Base-by-base conservation (phyloP, 768 basidiomycete species). In the Mycena alexandri region DNA sequence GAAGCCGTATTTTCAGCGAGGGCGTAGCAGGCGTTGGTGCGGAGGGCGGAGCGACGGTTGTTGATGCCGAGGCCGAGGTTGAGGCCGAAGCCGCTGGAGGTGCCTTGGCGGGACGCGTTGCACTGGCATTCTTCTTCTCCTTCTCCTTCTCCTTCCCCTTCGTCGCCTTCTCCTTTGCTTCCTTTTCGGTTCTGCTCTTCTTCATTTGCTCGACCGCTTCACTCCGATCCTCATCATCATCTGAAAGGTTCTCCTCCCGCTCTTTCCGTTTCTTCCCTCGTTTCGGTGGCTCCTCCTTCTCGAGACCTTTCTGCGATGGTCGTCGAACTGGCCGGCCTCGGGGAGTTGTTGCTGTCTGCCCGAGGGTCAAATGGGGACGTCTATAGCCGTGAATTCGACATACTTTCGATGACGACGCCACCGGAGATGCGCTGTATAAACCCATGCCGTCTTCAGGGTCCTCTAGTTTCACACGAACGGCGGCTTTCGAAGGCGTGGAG, bases 1-100 rank as follows among this genome's bases (percentile, higher is more conserved):
- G 86, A 57, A 87, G 82, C 43, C 86, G 84, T 56, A 87, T 87
- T 72, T 86, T 87, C 58, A 87, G 83, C 24, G 85, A 83, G n/a
- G 86, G 84, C 0, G 84, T 67, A 25, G 65, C 55, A 25, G 67
- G 43, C 21, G 62, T 56, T 16, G 71, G 56, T 9, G 65, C 54
- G 19, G 68, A 81, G 36, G 78, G 70, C 16, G 81, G 69, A 19
- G 75, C 21, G 36, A 21, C 70, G 17, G 71, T 67, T 22, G 72
- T 65, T 36, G 61, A 59, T 19, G 65, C 29, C 51, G 65, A 60
- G n/a, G 54, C 46, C 21, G 29, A 29, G 29, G 72, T 65, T 34
- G 61, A 65, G 14, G 65, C 29, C 51, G 65, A 60, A 16, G 46
- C 46, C 21, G 63, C 47, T 34, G 69, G 52, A 22, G 43, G 41